Conservation (phyloP, 768 basidiomycete genomes). For the Collybia sp. region DNA sequence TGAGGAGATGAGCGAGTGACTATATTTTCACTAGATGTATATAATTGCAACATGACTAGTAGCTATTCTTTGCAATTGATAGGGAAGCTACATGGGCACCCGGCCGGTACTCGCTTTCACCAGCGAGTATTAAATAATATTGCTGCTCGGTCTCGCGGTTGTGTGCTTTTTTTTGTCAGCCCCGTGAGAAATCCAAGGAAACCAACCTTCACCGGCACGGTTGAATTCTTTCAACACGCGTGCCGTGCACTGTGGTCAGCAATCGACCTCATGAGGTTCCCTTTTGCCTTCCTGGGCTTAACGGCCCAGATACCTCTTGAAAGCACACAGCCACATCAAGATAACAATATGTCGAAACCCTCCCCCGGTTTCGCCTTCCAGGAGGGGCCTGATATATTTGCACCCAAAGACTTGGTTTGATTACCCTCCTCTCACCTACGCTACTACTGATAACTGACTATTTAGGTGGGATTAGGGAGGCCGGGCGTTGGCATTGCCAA, state of each 20-base stretch:
- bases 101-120: too few species aligned
- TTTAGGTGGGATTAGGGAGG: conserved; percentile 54
- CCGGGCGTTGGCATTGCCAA: conserved; percentile 69
- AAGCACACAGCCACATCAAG: conserved; percentile 13
- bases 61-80: too few species aligned
- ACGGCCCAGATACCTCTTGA: conserved; percentile 50
- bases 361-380: conserved; percentile 51
- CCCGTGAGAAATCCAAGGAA: too few species aligned
- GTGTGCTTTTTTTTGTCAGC: too few species aligned
- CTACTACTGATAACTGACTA: background rate
- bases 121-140: too few species aligned
- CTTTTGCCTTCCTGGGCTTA: conserved; percentile 49
- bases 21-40: conserved; percentile 3
- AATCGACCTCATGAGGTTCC: conserved; percentile 42
- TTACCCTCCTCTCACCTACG: background rate
- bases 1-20: conserved; percentile 50
- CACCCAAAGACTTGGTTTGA: conserved; percentile 60
- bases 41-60: too few species aligned
- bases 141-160: too few species aligned
- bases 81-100: too few species aligned
- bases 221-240: too few species aligned
- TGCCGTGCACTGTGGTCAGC: background rate
- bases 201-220: too few species aligned
- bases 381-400: conserved; percentile 54
- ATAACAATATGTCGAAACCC: conserved; percentile 16